These are phyloP conservation scores for Irpex lacteus DNA, from an alignment of 1,284 basidiomycete genomes.

Conservation along the genomic window DNA sequence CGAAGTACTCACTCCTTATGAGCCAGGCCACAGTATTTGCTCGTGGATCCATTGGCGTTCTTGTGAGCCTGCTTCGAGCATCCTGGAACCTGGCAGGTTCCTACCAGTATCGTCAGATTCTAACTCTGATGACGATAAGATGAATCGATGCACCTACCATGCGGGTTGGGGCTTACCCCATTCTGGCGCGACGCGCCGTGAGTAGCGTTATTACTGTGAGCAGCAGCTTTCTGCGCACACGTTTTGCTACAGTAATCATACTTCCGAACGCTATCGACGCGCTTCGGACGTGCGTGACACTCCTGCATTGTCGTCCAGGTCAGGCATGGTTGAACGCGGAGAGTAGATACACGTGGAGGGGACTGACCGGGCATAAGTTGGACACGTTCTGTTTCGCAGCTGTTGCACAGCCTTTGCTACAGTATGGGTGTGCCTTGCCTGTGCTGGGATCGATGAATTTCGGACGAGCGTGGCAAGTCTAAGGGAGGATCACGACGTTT, in stretches of 20 bases:
- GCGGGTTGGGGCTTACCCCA: background rate
- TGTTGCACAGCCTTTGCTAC: slow-evolving; percentile 30
- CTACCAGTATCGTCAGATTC: slow-evolving; percentile 19
- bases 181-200: slow-evolving; percentile 18
- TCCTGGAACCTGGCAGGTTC: slow-evolving; percentile 48
- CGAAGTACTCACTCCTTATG: slow-evolving; percentile 41
- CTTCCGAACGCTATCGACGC: slow-evolving; percentile 46
- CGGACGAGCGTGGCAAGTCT: slow-evolving; percentile 49
- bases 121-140: background rate
- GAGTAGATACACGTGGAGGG: background rate
- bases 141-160: slow-evolving; percentile 4
- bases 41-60: slow-evolving; percentile 30
- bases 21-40: slow-evolving; percentile 45
- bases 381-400: slow-evolving; percentile 4
- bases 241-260: slow-evolving; percentile 59
- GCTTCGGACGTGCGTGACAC: slow-evolving; percentile 52
- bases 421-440: slow-evolving; percentile 36
- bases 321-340: background rate
- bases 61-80: slow-evolving; percentile 44
- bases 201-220: background rate
- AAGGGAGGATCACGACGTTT: background rate
- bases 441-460: slow-evolving; percentile 42
- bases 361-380: slow-evolving; percentile 7
- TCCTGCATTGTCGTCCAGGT: slow-evolving; percentile 19
- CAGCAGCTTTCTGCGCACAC: slow-evolving; percentile 46